A percentile compares a stretch with the other conserved stretches of the same genome.
Conservation (phyloP, 2,329 filamentous ascomycete species). For the Emericellopsis cladophorae region DNA sequence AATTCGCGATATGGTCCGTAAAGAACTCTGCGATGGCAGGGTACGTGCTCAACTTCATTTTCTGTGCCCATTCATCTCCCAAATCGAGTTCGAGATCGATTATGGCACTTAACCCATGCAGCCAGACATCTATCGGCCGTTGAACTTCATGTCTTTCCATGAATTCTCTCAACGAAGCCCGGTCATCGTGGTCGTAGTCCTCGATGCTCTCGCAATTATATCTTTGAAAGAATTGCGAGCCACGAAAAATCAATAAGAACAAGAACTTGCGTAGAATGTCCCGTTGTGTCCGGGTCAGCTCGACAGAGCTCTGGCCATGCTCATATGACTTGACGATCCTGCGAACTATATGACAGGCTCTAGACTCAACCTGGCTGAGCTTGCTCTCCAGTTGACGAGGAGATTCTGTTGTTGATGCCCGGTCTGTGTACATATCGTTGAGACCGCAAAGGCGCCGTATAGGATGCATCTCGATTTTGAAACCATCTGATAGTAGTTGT, state of each 20-base stretch:
- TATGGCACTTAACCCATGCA: conserved; percentile 11
- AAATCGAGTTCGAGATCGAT: conserved; percentile 14
- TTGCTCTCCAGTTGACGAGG: conserved; percentile 11
- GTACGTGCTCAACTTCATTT: conserved; percentile 10
- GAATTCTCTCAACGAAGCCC: conserved; percentile 7
- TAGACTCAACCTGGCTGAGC: conserved; percentile 10
- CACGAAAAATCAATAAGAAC: conserved; percentile 31
- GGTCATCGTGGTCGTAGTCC: conserved; percentile 16
- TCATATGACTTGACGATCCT: conserved; percentile 4
- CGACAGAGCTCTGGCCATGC: conserved; percentile 6
- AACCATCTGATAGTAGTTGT: conserved; percentile 6
- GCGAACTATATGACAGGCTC: conserved; percentile 15
- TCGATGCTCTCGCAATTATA: conserved; percentile 17
- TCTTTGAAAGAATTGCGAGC: conserved; percentile 16
- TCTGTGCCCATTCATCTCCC: conserved; percentile 6
- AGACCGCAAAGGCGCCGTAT: conserved; percentile 10
- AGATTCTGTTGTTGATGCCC: conserved; percentile 2
- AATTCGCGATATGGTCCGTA: conserved; percentile 7
- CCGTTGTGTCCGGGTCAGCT: conserved; percentile 16
- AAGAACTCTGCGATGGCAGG: conserved; percentile 11
- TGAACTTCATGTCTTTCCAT: conserved; percentile 10
- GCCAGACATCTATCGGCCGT: conserved; percentile 15
- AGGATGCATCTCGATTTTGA: conserved; percentile 7
- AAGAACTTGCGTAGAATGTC: conserved; percentile 29
- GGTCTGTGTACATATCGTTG: conserved; percentile 13